These are phyloP conservation scores for Pseudogymnoascus sp. DNA, from an alignment of 2,329 filamentous ascomycete species.

Conservation along the genomic window DNA sequence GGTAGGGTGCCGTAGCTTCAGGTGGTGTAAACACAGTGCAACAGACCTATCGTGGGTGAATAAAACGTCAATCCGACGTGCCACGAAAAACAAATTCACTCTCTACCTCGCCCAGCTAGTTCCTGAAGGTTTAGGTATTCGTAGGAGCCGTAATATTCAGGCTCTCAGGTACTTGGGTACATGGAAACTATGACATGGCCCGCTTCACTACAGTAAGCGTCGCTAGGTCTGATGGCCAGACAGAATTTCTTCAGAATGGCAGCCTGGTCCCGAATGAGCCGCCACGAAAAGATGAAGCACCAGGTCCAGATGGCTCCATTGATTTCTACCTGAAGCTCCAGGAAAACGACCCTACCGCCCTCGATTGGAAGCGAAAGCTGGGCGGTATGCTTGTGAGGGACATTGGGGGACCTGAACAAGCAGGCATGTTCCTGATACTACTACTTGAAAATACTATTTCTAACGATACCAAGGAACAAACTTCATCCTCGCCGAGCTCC, in stretches of 20 bases:
- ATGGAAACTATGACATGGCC: constrained; percentile 9
- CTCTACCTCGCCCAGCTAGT: not conserved
- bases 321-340: constrained; percentile 49
- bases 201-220: constrained; percentile 6
- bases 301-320: constrained; percentile 46
- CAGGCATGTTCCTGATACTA: constrained; percentile 15
- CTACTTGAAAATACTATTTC: constrained; percentile 17
- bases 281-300: constrained; percentile 42
- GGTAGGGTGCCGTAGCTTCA: not conserved
- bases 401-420: constrained; percentile 33
- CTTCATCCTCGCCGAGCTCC: constrained; percentile 48
- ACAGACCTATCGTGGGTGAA: not conserved
- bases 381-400: constrained; percentile 52
- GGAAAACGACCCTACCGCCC: constrained; percentile 45
- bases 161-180: not conserved
- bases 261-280: constrained; percentile 32
- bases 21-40: not conserved
- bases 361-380: constrained; percentile 53
- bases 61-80: not conserved
- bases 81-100: constrained; percentile 5
- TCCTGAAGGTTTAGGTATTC: not conserved
- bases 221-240: constrained; percentile 26
- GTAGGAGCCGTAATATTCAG: not conserved
- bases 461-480: constrained; percentile 27
- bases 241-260: constrained; percentile 21